phyloP scores from a whole-genome alignment of 2,329 filamentous ascomycete species.

The Fusarium drepaniforme region DNA sequence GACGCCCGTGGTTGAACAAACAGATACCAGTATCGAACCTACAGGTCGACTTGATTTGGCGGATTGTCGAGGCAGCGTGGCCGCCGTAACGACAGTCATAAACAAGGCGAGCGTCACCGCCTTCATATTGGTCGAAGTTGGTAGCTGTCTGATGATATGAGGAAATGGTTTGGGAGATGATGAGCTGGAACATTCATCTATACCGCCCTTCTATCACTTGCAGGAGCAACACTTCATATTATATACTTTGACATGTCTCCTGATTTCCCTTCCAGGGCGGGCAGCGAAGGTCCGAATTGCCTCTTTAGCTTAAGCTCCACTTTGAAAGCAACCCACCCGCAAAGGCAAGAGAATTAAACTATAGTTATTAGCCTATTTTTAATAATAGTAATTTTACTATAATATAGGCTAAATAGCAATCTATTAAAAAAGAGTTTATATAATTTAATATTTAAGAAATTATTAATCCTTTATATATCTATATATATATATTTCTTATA shows the following conservation, averaged over 20 bases:
- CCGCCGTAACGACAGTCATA: conserved; percentile 10
- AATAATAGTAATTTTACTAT: too few species aligned
- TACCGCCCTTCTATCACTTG: neutral
- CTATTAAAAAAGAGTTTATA: too few species aligned
- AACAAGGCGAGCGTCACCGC: neutral
- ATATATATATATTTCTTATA: too few species aligned
- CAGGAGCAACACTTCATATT: neutral
- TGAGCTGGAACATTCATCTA: neutral
- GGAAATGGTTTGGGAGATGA: accelerated
- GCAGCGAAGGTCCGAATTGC: conserved; percentile 28
- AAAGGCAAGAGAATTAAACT: neutral
- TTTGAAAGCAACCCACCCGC: neutral
- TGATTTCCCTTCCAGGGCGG: neutral
- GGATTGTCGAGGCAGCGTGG: neutral
- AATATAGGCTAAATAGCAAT: too few species aligned
- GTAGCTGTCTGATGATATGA: neutral
- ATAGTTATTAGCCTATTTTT: neutral
- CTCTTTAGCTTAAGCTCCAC: neutral
- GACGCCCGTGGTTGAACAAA: too few species aligned
- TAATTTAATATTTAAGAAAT: too few species aligned
- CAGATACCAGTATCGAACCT: neutral
- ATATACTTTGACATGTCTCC: conserved; percentile 1
- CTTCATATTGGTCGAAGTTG: conserved; percentile 14
- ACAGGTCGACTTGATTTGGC: conserved; percentile 1
- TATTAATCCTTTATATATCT: too few species aligned